phyloP scores from a whole-genome alignment of 805 yeast species.

The Nakazawaea ambrosiae region DNA sequence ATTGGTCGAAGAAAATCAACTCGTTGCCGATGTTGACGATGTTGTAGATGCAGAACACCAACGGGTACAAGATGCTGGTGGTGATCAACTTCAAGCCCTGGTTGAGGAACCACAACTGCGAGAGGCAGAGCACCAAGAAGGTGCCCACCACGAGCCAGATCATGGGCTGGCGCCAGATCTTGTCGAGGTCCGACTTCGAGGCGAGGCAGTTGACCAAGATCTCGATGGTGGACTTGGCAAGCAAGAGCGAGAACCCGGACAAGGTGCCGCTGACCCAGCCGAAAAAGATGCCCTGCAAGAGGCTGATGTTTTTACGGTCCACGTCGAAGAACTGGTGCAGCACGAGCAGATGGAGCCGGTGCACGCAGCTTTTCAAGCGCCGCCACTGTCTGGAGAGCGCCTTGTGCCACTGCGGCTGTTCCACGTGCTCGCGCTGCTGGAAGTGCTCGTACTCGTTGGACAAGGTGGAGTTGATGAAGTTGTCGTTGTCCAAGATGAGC shows the following conservation, averaged over 20 bases:
- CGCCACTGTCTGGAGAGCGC: background rate
- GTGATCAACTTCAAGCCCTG: conserved; percentile 63
- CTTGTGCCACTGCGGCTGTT: background rate
- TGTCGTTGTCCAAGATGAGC: conserved; percentile 5
- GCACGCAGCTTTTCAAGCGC: too few species aligned
- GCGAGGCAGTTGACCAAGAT: conserved; percentile 41
- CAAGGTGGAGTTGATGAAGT: conserved; percentile 1
- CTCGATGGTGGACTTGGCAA: conserved; percentile 82
- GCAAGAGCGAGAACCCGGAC: conserved; percentile 77
- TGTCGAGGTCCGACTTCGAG: conserved; percentile 22
- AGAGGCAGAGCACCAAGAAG: conserved; percentile 57
- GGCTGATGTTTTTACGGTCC: conserved; percentile 10
- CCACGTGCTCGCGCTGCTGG: background rate
- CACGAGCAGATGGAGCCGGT: too few species aligned
- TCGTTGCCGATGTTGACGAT: conserved; percentile 62
- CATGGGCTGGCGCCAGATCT: conserved; percentile 27
- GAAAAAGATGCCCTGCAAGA: conserved; percentile 50
- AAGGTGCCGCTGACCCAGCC: conserved; percentile 70
- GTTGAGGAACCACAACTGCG: conserved; percentile 69
- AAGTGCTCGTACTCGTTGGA: conserved; percentile 9
- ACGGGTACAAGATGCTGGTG: conserved; percentile 75
- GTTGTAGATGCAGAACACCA: conserved; percentile 80
- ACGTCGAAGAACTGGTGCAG: background rate
- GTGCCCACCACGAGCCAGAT: conserved; percentile 44
- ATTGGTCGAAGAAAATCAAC: conserved; percentile 49